phyloP scores from a whole-genome alignment of 1,284 basidiomycete genomes.

The Butyriboletus appendiculatus region DNA sequence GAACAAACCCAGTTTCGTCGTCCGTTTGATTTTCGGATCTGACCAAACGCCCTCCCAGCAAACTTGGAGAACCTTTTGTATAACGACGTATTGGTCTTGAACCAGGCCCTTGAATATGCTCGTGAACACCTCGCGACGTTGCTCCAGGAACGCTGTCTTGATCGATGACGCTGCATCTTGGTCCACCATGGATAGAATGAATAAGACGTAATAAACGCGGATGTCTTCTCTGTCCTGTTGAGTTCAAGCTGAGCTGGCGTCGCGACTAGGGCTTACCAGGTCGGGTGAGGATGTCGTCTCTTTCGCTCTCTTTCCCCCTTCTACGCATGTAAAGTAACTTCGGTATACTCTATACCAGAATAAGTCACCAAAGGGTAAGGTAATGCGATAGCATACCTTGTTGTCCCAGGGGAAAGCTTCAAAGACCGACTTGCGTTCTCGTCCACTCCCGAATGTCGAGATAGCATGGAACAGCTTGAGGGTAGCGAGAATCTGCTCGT shows the following conservation, averaged over 20 bases:
- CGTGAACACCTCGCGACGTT: slow-evolving; percentile 61
- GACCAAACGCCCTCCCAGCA: slow-evolving; percentile 62
- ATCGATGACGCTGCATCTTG: slow-evolving; percentile 45
- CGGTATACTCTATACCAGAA: slow-evolving; percentile 50
- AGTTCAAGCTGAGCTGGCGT: background rate
- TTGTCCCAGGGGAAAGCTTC: slow-evolving; percentile 76
- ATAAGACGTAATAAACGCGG: slow-evolving; percentile 64
- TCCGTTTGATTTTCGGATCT: slow-evolving; percentile 67
- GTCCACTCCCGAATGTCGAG: slow-evolving; percentile 62
- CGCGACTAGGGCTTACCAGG: slow-evolving; percentile 48
- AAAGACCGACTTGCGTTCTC: slow-evolving; percentile 58
- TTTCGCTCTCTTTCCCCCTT: slow-evolving; percentile 45
- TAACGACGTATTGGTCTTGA: slow-evolving; percentile 60
- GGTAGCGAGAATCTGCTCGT: slow-evolving; percentile 62
- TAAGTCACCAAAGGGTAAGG: background rate
- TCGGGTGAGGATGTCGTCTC: slow-evolving; percentile 45
- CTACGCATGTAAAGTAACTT: slow-evolving; percentile 72
- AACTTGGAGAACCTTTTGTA: slow-evolving; percentile 59
- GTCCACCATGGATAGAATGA: slow-evolving; percentile 71
- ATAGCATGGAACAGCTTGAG: slow-evolving; percentile 64
- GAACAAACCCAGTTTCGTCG: slow-evolving; percentile 67
- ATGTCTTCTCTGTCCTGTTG: slow-evolving; percentile 53
- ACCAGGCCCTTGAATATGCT: slow-evolving; percentile 66
- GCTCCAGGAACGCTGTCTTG: slow-evolving; percentile 66
- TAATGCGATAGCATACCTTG: slow-evolving; percentile 48